A percentile compares a stretch with the other conserved stretches of the same genome.
These are phyloP conservation scores for Danielia oregonensis DNA, from an alignment of 805 yeast genomes.

Conservation along the genomic window DNA sequence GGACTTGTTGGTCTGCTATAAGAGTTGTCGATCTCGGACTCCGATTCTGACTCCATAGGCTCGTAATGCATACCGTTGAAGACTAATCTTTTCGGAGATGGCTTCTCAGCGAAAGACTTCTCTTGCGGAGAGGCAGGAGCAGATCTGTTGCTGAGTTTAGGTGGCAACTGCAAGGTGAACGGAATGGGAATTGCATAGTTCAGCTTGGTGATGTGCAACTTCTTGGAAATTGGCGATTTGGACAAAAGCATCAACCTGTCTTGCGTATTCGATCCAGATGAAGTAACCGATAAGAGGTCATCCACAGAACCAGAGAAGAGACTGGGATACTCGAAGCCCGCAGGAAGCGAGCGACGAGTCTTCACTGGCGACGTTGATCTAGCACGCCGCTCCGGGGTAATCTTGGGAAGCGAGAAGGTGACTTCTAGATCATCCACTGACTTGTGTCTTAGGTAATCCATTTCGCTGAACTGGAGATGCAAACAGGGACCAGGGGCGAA, in stretches of 20 bases:
- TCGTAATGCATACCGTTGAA: slow-evolving; percentile 37
- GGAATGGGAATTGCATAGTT: slow-evolving; percentile 41
- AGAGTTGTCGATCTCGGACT: slow-evolving; percentile 15
- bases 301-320: slow-evolving; percentile 10
- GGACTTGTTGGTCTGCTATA: neutral
- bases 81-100: slow-evolving; percentile 18
- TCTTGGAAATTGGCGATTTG: slow-evolving; percentile 32
- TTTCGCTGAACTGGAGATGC: neutral
- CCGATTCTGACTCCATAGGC: slow-evolving; percentile 21
- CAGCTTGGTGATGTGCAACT: slow-evolving; percentile 28
- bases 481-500: neutral
- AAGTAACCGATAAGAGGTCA: slow-evolving; percentile 23
- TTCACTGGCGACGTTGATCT: slow-evolving; percentile 35
- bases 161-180: slow-evolving; percentile 38
- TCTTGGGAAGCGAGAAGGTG: neutral
- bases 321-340: slow-evolving; percentile 19
- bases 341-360: slow-evolving; percentile 23
- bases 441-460: no score
- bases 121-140: slow-evolving; percentile 4
- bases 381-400: slow-evolving; percentile 21
- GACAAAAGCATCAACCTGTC: slow-evolving; percentile 27
- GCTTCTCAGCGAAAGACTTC: neutral
- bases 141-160: slow-evolving; percentile 25
- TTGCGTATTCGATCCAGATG: slow-evolving; percentile 17
- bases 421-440: slow-evolving; percentile 1